phyloP scores from a whole-genome alignment of 345 rosid species.

The Noccaea caerulescens region DNA sequence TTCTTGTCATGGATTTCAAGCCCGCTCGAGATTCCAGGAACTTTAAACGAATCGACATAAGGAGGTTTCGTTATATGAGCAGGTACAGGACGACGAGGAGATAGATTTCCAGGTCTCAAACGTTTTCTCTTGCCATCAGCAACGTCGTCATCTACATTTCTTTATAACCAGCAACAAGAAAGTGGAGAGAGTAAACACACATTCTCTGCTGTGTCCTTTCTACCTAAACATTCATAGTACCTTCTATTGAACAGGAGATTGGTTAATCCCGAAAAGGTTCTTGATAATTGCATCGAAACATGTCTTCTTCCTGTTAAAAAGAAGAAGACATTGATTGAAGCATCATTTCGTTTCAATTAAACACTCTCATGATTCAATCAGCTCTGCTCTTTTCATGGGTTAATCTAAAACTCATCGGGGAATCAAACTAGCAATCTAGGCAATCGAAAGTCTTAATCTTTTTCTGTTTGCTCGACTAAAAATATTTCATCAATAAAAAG shows the following conservation, averaged over 20 bases:
- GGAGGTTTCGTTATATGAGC: constrained; percentile 66
- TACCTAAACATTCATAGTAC: constrained; percentile 39
- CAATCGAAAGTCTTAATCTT: constrained; percentile 22
- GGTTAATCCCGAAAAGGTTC: constrained; percentile 66
- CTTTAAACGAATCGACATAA: constrained; percentile 58
- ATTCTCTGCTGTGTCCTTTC: background rate
- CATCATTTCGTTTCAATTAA: background rate
- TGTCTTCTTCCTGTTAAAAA: constrained; percentile 54
- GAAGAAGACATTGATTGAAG: background rate
- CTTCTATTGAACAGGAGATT: constrained; percentile 74
- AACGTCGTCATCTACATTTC: constrained; percentile 54
- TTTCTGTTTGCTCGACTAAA: background rate
- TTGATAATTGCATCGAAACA: constrained; percentile 68
- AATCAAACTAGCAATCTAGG: constrained; percentile 22
- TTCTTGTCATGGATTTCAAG: constrained; percentile 75
- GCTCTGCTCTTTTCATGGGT: background rate
- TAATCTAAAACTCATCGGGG: background rate
- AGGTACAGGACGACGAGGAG: constrained; percentile 80
- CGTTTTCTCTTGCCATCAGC: constrained; percentile 55
- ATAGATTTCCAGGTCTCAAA: constrained; percentile 69
- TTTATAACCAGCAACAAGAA: constrained; percentile 25
- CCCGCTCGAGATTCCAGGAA: constrained; percentile 74
- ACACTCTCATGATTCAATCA: constrained; percentile 3
- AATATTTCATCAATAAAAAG: background rate
- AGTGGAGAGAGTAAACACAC: background rate